A percentile compares a stretch with the other conserved stretches of the same genome.
phyloP scores from a whole-genome alignment of 768 basidiomycete species.

The Hypholoma fasciculare region DNA sequence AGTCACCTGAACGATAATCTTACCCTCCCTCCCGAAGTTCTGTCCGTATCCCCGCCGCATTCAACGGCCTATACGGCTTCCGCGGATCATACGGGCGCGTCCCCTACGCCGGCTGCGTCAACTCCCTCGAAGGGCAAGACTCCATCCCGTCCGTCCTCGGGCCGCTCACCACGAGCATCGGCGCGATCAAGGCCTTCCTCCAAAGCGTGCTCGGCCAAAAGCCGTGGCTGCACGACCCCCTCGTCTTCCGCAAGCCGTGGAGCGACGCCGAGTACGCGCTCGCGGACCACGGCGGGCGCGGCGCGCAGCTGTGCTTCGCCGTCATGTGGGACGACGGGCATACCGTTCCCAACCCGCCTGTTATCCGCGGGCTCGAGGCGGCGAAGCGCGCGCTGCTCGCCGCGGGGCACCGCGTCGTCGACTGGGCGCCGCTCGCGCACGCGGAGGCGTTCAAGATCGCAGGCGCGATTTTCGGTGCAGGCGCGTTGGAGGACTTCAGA shows the following conservation, averaged over 20 bases:
- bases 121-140: conserved; percentile 72
- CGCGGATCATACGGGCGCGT: conserved; percentile 69
- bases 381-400: conserved; percentile 54
- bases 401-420: conserved; percentile 73
- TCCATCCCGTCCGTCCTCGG: conserved; percentile 73
- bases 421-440: conserved; percentile 65
- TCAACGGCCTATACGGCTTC: conserved; percentile 72
- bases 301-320: conserved; percentile 52
- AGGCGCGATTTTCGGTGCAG: conserved; percentile 47
- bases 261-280: conserved; percentile 57
- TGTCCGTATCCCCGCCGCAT: conserved; percentile 66
- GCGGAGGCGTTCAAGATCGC: conserved; percentile 38
- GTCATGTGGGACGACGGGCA: conserved; percentile 70
- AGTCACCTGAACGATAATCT: not conserved
- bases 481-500: conserved; percentile 46
- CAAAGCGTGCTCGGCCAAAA: conserved; percentile 58
- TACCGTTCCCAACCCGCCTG: conserved; percentile 62
- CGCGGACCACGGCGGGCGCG: conserved; percentile 54
- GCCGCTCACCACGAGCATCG: conserved; percentile 60
- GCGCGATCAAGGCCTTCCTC: conserved; percentile 66
- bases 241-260: conserved; percentile 60
- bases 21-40: conserved; percentile 44
- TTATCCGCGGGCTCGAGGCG: conserved; percentile 57
- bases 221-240: conserved; percentile 71
- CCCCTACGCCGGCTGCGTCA: conserved; percentile 66